Conservation (phyloP, 768 basidiomycete species). For the Suillus discolor region DNA sequence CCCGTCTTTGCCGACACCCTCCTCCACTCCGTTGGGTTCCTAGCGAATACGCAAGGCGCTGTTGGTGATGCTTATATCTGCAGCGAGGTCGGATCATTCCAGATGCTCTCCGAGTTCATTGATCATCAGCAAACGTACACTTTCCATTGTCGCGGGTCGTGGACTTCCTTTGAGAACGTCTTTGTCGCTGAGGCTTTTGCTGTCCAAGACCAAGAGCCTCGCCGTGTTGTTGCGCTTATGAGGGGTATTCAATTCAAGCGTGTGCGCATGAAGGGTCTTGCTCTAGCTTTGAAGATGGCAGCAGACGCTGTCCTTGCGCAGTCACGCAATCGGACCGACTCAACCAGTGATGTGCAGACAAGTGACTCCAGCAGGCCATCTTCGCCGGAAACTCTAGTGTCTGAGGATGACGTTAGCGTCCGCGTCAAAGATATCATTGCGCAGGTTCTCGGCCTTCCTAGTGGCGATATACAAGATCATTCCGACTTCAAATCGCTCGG, state of each 20-base stretch:
- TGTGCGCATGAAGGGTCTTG: slow-evolving; percentile 52
- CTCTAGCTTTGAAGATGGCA: slow-evolving; percentile 44
- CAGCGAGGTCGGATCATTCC: slow-evolving; percentile 50
- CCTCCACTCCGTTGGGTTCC: slow-evolving; percentile 70
- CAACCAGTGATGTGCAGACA: slow-evolving; percentile 21
- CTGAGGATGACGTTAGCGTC: slow-evolving; percentile 24
- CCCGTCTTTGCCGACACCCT: slow-evolving; percentile 69
- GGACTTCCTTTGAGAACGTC: slow-evolving; percentile 45
- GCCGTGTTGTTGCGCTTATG: slow-evolving; percentile 53
- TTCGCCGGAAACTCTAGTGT: slow-evolving; percentile 44
- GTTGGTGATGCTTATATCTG: slow-evolving; percentile 65
- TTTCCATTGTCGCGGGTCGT: slow-evolving; percentile 52
- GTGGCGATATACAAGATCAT: slow-evolving; percentile 42
- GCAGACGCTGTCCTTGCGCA: slow-evolving; percentile 18
- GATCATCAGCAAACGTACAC: slow-evolving; percentile 45
- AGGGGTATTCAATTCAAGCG: slow-evolving; percentile 62
- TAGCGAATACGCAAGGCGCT: slow-evolving; percentile 59
- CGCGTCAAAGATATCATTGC: slow-evolving; percentile 46
- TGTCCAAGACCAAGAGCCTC: slow-evolving; percentile 38
- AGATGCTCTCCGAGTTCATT: slow-evolving; percentile 45
- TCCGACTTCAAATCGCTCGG: slow-evolving; percentile 54
- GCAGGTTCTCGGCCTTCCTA: slow-evolving; percentile 38
- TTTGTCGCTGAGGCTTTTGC: slow-evolving; percentile 56
- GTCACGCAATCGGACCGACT: slow-evolving; percentile 26
- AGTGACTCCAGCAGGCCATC: slow-evolving; percentile 22